These are phyloP conservation scores for Solanum arcanum DNA, from an alignment of 257 asterid genomes.

Conservation along the genomic window DNA sequence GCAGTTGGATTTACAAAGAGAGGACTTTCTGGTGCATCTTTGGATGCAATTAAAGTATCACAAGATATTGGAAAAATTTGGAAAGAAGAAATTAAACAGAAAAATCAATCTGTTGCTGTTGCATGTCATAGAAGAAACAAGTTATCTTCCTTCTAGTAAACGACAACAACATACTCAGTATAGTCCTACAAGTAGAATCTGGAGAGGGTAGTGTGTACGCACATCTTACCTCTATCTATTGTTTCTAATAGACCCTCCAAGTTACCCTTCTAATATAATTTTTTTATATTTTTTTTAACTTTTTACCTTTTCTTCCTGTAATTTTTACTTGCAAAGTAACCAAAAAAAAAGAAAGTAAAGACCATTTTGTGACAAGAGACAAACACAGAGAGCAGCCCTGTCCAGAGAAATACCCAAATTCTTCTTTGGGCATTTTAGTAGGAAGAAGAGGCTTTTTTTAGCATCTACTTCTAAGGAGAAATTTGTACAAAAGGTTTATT, in stretches of 20 bases:
- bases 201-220: neutral
- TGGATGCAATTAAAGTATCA: conserved; percentile 67
- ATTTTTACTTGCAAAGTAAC: conserved; percentile 11
- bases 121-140: conserved; percentile 37
- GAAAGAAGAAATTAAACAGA: conserved; percentile 62
- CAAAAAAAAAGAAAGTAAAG: neutral
- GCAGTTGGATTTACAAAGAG: conserved; percentile 85
- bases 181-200: neutral
- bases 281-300: neutral
- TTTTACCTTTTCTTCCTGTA: conserved; percentile 5
- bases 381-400: conserved; percentile 39
- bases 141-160: conserved; percentile 8
- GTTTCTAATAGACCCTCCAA: conserved; percentile 6
- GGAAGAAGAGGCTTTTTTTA: conserved; percentile 23
- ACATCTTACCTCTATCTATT: neutral
- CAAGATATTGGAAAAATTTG: conserved; percentile 67
- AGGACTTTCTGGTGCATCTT: conserved; percentile 81
- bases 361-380: conserved; percentile 7
- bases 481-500: conserved; percentile 9
- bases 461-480: neutral
- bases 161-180: neutral
- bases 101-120: conserved; percentile 31
- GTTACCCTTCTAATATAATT: conserved; percentile 8
- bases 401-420: conserved; percentile 32
- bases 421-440: conserved; percentile 36